Evolutionary conservation across 2,329 filamentous ascomycete genomes (phyloP).

Genomic region (Zymoseptoria tritici): DNA sequence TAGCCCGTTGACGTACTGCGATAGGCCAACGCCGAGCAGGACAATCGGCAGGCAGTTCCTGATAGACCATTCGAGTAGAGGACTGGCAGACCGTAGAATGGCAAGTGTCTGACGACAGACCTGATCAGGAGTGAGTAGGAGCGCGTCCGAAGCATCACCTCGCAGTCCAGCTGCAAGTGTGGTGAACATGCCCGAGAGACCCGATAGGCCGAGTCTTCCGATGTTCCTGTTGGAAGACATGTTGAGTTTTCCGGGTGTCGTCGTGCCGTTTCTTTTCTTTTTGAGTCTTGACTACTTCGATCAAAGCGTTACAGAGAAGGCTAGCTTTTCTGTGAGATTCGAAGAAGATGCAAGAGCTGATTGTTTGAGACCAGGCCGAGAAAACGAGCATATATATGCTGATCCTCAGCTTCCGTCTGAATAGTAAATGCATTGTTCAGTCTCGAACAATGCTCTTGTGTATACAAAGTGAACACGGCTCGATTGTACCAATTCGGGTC

Average conservation of each 20-base stretch:
- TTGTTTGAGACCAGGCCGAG: not conserved
- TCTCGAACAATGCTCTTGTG: not conserved
- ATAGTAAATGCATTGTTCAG: not conserved
- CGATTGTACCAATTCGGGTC: no score
- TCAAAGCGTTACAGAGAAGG: not conserved
- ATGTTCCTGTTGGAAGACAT: not conserved
- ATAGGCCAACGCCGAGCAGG: conserved; percentile 8
- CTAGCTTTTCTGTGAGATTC: not conserved
- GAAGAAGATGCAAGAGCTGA: not conserved
- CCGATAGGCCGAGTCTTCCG: not conserved
- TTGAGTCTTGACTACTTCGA: not conserved
- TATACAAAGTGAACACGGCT: no score
- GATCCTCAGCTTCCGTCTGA: not conserved
- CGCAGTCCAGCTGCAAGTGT: conserved; percentile 7
- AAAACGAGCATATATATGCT: not conserved
- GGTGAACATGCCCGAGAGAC: conserved; percentile 1
- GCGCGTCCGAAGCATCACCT: conserved; percentile 1
- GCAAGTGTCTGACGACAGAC: conserved; percentile 6
- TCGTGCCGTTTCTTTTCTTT: no score
- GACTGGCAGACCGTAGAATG: conserved; percentile 1
- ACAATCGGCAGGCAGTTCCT: conserved; percentile 4
- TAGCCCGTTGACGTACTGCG: conserved; percentile 5
- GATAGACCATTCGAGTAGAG: not conserved
- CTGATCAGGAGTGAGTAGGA: conserved; percentile 2
- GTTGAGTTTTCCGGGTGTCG: no score